These are phyloP conservation scores for Curvularia sp. DNA, from an alignment of 2,329 filamentous ascomycete genomes.

Conservation along the genomic window DNA sequence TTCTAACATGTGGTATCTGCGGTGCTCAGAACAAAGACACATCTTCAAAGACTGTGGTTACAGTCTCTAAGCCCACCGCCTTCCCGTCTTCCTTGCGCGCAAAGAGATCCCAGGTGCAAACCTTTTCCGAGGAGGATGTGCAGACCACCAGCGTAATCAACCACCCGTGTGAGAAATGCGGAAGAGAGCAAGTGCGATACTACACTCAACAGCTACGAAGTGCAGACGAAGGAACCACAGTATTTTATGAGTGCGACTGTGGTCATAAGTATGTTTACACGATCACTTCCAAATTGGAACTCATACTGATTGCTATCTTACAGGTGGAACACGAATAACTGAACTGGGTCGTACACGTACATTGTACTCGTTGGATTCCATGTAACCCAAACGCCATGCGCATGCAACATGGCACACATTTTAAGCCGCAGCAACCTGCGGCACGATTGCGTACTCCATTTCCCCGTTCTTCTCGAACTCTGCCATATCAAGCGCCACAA, in stretches of 20 bases:
- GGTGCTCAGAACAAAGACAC: slow-evolving; percentile 64
- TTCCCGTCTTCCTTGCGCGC: slow-evolving; percentile 90
- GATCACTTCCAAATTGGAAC: slow-evolving; percentile 5
- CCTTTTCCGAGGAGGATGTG: slow-evolving; percentile 77
- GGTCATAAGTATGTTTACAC: slow-evolving; percentile 72
- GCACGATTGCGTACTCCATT: slow-evolving; percentile 90
- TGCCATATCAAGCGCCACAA: slow-evolving; percentile 97
- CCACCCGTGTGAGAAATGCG: slow-evolving; percentile 81
- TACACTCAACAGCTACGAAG: slow-evolving; percentile 85
- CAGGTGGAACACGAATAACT: slow-evolving; percentile 68
- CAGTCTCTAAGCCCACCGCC: slow-evolving; percentile 83
- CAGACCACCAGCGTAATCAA: slow-evolving; percentile 73
- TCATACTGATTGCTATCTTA: slow-evolving; percentile 32
- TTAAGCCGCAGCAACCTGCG: slow-evolving; percentile 52
- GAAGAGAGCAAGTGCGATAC: slow-evolving; percentile 80
- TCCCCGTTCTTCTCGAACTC: slow-evolving; percentile 92
- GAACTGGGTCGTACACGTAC: slow-evolving; percentile 49
- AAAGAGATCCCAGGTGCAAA: slow-evolving; percentile 85
- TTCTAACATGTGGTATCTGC: slow-evolving; percentile 84
- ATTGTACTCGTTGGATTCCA: slow-evolving; percentile 17
- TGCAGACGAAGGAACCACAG: slow-evolving; percentile 93
- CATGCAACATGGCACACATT: slow-evolving; percentile 24
- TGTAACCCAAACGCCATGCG: slow-evolving; percentile 34
- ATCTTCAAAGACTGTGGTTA: slow-evolving; percentile 74
- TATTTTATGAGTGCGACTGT: slow-evolving; percentile 90